Base-by-base conservation (phyloP, 805 yeast genomes). In the Metschnikowia noctiluminum region DNA sequence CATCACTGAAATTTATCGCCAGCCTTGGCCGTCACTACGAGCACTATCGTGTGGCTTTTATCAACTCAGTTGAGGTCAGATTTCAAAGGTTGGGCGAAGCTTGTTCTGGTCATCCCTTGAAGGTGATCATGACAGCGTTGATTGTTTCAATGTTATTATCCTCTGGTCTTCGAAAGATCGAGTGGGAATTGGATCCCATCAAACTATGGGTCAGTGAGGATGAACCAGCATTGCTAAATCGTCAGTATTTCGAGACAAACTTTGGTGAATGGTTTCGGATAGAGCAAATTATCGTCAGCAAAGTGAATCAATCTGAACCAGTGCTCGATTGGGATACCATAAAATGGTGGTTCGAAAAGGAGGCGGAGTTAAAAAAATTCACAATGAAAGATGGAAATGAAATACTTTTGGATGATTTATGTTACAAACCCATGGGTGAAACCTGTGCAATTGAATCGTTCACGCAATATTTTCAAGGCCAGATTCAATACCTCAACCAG, bases 231-330 rank as follows among this genome's bases (percentile, higher is more conserved):
- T 84, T 75, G 46, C 69, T 77, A 38, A 85, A 92, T 58, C 83
- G 84, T 58, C 69, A 74, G 46, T 82, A 73, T 56, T 92, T 82
- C 62, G 97, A 94, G 62, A 76, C 77, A 16, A 80, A 82, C 52
- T 92, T 92, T 66, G 97, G 97, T 0, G 96, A 95, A 35, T 92
- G 94, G 71, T 94, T 86, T 69, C 76, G 97, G 57, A 81, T 89
- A 5, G 92, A 89, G 59, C 98, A 92, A 66, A 69, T 89, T 0
- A 87, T 88, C 54, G 71, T 92, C 7, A 68, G 69, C 51, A 60
- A 62, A 28, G 81, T 81, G 16, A 74, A 87, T 3, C 89, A 88
- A 0, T 79, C 82, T 0, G 42, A 52, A 16, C 85, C 92, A 0
- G 69, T 92, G 32, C 59, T 78, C 28, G 75, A 77, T 31, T 88